phyloP scores from a whole-genome alignment of 352 stramenopile species.

The Blastocystis sp. region DNA sequence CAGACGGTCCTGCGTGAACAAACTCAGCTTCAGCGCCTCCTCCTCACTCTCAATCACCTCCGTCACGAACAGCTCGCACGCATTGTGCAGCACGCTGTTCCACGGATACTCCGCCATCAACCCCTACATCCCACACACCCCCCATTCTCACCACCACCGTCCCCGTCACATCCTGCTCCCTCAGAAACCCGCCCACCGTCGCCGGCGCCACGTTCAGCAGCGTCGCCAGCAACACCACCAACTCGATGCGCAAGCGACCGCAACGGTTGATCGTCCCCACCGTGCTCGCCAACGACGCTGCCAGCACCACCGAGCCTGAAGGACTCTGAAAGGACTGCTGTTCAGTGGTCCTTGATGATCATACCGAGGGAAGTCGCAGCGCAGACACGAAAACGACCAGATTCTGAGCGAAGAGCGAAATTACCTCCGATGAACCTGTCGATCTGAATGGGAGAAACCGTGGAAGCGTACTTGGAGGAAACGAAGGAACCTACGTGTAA shows the following conservation, averaged over 20 bases:
- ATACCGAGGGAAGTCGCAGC: neutral
- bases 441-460: too few relatives aligned
- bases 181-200: neutral
- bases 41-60: neutral
- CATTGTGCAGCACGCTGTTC: slow-evolving; percentile 35
- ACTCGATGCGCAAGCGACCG: neutral
- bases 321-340: too few relatives aligned
- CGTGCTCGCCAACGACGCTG: neutral
- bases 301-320: too few relatives aligned
- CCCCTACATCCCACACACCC: neutral
- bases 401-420: neutral
- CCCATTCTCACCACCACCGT: neutral
- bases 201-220: neutral
- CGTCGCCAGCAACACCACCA: neutral
- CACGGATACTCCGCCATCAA: neutral
- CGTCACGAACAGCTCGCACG: neutral
- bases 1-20: neutral
- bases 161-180: neutral
- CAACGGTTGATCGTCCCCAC: neutral
- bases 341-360: neutral
- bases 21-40: neutral
- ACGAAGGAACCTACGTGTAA: too few relatives aligned
- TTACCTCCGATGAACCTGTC: too few relatives aligned
- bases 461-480: too few relatives aligned
- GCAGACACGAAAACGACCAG: neutral